Evolutionary conservation across 768 basidiomycete species (phyloP), one percentile per base, ranked within the genome.

Genomic region (Russula dissimulans): DNA sequence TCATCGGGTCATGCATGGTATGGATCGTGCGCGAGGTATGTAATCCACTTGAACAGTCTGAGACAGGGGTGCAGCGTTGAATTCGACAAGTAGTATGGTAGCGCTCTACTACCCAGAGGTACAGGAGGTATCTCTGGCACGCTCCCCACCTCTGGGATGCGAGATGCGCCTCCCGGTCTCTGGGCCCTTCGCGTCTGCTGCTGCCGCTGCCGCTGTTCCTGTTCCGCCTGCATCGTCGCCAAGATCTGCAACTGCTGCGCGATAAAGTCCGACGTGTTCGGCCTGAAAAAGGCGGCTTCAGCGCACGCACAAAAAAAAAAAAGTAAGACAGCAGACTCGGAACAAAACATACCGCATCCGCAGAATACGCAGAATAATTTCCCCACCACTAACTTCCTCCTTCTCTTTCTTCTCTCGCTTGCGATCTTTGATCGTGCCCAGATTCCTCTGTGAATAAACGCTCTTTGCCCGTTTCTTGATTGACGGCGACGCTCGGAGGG

Each of bases 371-470:
- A 99, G 83, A 60, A 98, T 97, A 41, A 88, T 92, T 75, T 98
- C 93, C 54, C 89, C 91, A 57, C 74, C 81, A 59, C 85, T 72
- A 3, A 81, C 79, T 59, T 89, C 86, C 61, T 87, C 84, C 72
- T 91, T 82, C 66, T 91, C 78, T 69, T 84, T 81, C 78, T 95
- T 94, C 76, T 95, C 91, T 71, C 84, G 84, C 79, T 97, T 97
- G 64, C 92, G 82, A 67, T 94, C 85, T 72, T 87, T 87, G 71
- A 99, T 98, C 7, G 97, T 99, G 11, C 95, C 95, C 6, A 98
- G 81, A 71, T 97, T 99, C 51, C 93, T 84, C 68, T 95, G 94
- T 12, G 85, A 78, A 65, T 92, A 90, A 18, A 99, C 89, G 61
- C 91, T 92, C 80, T 98, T 98, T 3, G 85, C 88, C 10, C 93